Evolutionary conservation across 345 rosid species (phyloP), one percentile per base, ranked within the genome.

Genomic region (Eucalyptus cloeziana): DNA sequence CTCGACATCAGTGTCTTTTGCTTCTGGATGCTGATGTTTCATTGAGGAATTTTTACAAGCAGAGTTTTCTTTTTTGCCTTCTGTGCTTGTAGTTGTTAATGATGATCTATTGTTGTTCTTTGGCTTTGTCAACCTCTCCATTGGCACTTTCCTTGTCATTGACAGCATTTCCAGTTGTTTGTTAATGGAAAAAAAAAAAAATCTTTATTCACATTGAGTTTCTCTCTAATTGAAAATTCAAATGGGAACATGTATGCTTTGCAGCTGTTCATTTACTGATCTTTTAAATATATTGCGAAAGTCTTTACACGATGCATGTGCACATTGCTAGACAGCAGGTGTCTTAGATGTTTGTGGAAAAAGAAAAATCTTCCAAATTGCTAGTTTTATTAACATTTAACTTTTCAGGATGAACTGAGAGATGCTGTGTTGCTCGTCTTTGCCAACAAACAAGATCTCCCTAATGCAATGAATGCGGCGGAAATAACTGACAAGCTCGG

Each of bases 371-470:
- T 71, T 71, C 27, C 5, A 71, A 71, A 71, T 27, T 85, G 58
- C 56, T 49, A 25, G 33, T 85, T 49, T 50, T 85, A 51, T 21
- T 0, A 15, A 50, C n/a, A 25, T 30, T n/a, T 76, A 21, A 43
- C 21, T 52, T 30, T 92, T 79, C 91, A 95, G 96, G 98, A 97
- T 93, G 98, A 96, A 91, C 90, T 97, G 90, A 94, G 97, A 89
- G 97, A 95, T 91, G 98, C 97, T 91, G 97, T 96, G 86, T 93
- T 97, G 91, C 97, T 97, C 56, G 99, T 97, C 60, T 96, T 96
- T 91, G 97, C 99, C 56, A 96, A 97, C 96, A 97, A 96, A 89
- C 97, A 96, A 92, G 99, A 97, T 94, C 99, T 97, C 93, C 98
- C 96, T 13, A 96, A 96, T 90, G 99, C 99, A 89, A 97, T 97